These are phyloP conservation scores for Apiospora hydei DNA, from an alignment of 2,329 filamentous ascomycete species.

Conservation along the genomic window DNA sequence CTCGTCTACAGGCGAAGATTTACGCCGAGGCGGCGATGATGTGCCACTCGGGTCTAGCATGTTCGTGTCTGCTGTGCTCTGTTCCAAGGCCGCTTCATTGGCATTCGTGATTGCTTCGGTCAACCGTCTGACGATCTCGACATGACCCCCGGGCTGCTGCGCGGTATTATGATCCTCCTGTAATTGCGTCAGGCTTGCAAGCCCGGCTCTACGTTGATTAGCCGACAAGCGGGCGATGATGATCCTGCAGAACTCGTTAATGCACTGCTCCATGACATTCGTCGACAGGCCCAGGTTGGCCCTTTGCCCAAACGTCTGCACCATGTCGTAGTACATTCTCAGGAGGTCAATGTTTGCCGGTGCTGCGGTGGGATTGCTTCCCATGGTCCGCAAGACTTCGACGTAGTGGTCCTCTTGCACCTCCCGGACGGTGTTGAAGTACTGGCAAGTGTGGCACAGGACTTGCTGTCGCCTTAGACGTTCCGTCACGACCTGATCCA, in stretches of 20 bases:
- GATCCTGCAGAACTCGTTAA: neutral
- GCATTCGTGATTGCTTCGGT: neutral
- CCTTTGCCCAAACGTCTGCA: neutral
- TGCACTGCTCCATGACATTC: neutral
- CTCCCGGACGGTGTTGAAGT: neutral
- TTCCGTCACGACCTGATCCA: neutral
- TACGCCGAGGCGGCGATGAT: neutral
- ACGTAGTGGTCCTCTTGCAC: neutral
- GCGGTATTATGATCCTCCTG: neutral
- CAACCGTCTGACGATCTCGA: neutral
- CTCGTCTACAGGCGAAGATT: neutral
- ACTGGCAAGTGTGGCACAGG: neutral
- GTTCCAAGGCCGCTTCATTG: neutral
- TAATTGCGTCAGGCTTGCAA: neutral
- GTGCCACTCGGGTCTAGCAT: neutral
- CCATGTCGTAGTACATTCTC: constrained; percentile 1
- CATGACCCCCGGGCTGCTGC: neutral
- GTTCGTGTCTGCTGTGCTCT: neutral
- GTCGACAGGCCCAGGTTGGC: neutral
- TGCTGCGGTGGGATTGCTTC: neutral
- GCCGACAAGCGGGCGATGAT: neutral
- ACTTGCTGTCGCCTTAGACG: neutral
- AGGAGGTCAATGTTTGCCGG: neutral
- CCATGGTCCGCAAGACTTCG: neutral
- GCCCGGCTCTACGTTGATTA: neutral